phyloP scores from a whole-genome alignment of 768 basidiomycete genomes.

The Mycena maculata region DNA sequence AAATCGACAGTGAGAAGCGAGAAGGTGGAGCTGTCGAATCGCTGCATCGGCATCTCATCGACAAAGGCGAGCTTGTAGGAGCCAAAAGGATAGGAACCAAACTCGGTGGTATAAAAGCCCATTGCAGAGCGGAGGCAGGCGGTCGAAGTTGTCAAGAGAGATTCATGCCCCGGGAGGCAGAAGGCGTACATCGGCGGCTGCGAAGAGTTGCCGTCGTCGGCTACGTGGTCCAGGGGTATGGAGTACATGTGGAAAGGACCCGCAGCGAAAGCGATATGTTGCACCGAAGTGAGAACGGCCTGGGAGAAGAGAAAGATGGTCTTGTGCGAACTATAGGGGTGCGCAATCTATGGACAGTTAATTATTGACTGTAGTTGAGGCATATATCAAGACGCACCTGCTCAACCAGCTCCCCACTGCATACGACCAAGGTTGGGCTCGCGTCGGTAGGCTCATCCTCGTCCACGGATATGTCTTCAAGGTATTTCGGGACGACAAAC shows the following conservation, averaged over 20 bases:
- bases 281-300: constrained; percentile 88
- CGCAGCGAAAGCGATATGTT: constrained; percentile 95
- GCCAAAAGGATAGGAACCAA: constrained; percentile 94
- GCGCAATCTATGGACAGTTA: constrained; percentile 72
- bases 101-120: constrained; percentile 91
- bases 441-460: constrained; percentile 68
- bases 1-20: constrained; percentile 84
- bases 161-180: constrained; percentile 90
- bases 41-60: constrained; percentile 83
- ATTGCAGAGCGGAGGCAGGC: constrained; percentile 88
- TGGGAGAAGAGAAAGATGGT: constrained; percentile 95
- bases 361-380: constrained; percentile 9
- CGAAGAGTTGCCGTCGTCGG: constrained; percentile 71
- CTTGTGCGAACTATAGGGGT: constrained; percentile 93
- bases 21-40: constrained; percentile 88
- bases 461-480: constrained; percentile 69
- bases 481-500: constrained; percentile 88
- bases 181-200: constrained; percentile 90
- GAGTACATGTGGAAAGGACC: constrained; percentile 90
- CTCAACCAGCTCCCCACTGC: constrained; percentile 95
- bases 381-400: constrained; percentile 65
- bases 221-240: constrained; percentile 69
- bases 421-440: constrained; percentile 87
- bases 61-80: constrained; percentile 97
- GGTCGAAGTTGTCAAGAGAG: constrained; percentile 74